Evolutionary conservation across 1,284 basidiomycete genomes (phyloP).

Genomic region (Lentinus polychrous): DNA sequence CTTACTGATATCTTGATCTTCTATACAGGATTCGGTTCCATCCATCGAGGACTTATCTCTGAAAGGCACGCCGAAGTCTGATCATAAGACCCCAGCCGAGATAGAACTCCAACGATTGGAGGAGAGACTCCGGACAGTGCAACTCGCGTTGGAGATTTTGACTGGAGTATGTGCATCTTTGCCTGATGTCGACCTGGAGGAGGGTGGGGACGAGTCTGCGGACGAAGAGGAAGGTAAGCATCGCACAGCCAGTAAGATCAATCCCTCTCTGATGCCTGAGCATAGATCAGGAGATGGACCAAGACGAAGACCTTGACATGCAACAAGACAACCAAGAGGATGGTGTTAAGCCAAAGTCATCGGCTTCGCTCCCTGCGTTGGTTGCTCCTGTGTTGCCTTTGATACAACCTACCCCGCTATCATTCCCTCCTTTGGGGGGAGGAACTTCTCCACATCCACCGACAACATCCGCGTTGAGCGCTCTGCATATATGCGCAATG

Average conservation of each 20-base stretch:
- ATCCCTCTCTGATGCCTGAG: conserved; percentile 1
- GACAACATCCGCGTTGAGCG: conserved; percentile 75
- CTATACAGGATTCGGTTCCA: conserved; percentile 40
- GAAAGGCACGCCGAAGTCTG: conserved; percentile 56
- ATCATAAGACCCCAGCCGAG: conserved; percentile 67
- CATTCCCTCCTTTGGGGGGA: conserved; percentile 65
- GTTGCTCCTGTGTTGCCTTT: conserved; percentile 60
- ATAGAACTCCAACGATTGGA: conserved; percentile 73
- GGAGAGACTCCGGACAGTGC: conserved; percentile 62
- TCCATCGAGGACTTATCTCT: conserved; percentile 51
- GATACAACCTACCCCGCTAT: conserved; percentile 66
- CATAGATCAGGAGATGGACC: conserved; percentile 30
- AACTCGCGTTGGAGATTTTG: conserved; percentile 79
- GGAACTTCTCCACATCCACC: conserved; percentile 72
- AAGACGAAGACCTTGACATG: conserved; percentile 30
- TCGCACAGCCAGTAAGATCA: conserved; percentile 14
- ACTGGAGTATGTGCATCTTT: conserved; percentile 85
- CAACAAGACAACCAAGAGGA: conserved; percentile 16
- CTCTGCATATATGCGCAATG: conserved; percentile 78
- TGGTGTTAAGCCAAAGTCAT: conserved; percentile 14
- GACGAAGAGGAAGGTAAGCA: conserved; percentile 22
- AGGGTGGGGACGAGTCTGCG: conserved; percentile 31
- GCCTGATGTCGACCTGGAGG: conserved; percentile 54
- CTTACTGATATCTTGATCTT: conserved; percentile 4
- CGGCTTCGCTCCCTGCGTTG: conserved; percentile 37